Conservation (phyloP, 2,329 filamentous ascomycete genomes). For the Chrysosporium keratinophilum region DNA sequence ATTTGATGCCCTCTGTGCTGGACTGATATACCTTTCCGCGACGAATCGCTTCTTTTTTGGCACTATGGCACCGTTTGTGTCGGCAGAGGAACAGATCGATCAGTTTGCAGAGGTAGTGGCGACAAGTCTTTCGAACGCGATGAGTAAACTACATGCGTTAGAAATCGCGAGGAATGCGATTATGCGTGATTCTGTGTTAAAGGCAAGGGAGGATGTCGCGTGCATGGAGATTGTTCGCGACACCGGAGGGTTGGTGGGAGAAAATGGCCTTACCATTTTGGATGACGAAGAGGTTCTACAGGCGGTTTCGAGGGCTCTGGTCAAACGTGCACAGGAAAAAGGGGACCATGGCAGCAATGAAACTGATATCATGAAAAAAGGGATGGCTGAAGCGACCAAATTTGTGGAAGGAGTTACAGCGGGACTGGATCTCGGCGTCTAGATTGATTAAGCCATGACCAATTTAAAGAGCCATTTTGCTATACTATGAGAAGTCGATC, state of each 20-base stretch:
- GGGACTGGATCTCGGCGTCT: constrained; percentile 11
- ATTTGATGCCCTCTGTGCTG: constrained; percentile 55
- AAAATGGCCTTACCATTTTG: constrained; percentile 47
- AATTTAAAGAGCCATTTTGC: too few species aligned
- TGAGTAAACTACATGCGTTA: constrained; percentile 59
- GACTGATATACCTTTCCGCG: constrained; percentile 60
- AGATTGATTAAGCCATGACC: neutral
- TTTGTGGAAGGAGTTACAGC: constrained; percentile 13
- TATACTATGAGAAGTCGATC: too few species aligned
- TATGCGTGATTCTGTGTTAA: constrained; percentile 58
- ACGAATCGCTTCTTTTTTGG: constrained; percentile 69
- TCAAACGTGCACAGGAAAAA: constrained; percentile 9
- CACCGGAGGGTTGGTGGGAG: constrained; percentile 35
- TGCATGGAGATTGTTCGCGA: constrained; percentile 56
- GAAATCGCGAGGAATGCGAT: constrained; percentile 73
- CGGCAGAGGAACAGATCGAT: constrained; percentile 47
- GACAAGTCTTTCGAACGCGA: constrained; percentile 48
- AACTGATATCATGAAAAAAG: constrained; percentile 1
- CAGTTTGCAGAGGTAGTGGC: constrained; percentile 26
- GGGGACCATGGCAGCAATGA: neutral
- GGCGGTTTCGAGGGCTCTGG: constrained; percentile 63
- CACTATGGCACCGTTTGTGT: constrained; percentile 52
- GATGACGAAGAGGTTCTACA: constrained; percentile 58
- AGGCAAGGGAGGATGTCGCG: neutral
- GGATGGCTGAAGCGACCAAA: neutral